Conservation (phyloP, 768 basidiomycete species). For the Terana coerulea region DNA sequence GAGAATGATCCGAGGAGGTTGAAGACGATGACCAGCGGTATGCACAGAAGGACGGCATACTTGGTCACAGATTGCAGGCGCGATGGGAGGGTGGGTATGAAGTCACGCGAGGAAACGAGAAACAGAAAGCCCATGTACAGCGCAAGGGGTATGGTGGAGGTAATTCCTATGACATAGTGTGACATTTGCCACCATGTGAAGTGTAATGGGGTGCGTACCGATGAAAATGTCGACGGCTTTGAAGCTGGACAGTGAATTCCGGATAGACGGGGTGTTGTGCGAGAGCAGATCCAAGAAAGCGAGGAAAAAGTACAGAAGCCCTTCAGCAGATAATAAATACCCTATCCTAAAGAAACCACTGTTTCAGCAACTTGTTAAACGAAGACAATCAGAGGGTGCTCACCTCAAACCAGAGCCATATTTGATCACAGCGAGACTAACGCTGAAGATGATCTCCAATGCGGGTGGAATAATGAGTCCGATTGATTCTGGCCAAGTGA, state of each 20-base stretch:
- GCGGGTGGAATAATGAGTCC: slow-evolving; percentile 59
- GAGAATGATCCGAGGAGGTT: slow-evolving; percentile 66
- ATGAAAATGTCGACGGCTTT: slow-evolving; percentile 53
- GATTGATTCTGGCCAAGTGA: slow-evolving; percentile 42
- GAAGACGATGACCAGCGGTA: slow-evolving; percentile 50
- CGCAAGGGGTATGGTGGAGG: slow-evolving; percentile 64
- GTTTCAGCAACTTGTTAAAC: no score
- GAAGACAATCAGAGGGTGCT: no score
- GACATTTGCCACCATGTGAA: no score
- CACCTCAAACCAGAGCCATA: slow-evolving; percentile 30
- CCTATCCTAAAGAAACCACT: slow-evolving; percentile 52
- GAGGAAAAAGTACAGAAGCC: slow-evolving; percentile 55
- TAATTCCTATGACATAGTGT: slow-evolving; percentile 31
- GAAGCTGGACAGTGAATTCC: slow-evolving; percentile 42
- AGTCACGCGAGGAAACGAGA: slow-evolving; percentile 47
- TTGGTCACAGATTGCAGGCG: slow-evolving; percentile 43
- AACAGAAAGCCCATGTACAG: slow-evolving; percentile 61
- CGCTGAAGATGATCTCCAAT: slow-evolving; percentile 58
- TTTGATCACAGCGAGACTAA: slow-evolving; percentile 47
- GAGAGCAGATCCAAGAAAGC: slow-evolving; percentile 59
- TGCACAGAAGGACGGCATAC: slow-evolving; percentile 44
- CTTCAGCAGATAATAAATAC: slow-evolving; percentile 58
- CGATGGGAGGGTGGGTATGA: slow-evolving; percentile 49
- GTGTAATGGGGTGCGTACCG: slow-evolving; percentile 57
- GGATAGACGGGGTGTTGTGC: slow-evolving; percentile 49